Evolutionary conservation across 139 green algal genomes (phyloP), one percentile per base, ranked within the genome.

Genomic region (Diplosphaera chodatii): DNA sequence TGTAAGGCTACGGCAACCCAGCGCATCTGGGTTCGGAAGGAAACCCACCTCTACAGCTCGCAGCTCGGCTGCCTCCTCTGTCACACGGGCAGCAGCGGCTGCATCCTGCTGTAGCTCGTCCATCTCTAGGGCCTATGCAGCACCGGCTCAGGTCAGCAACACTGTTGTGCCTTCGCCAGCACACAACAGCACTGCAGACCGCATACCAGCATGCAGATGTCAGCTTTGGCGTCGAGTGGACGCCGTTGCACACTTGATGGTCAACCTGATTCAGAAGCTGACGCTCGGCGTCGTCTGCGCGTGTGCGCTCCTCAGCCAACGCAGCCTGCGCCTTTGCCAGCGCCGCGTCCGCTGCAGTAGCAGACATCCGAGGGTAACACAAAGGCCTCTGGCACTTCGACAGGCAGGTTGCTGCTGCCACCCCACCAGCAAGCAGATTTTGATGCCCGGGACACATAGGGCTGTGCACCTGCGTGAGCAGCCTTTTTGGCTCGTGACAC

Each of bases 61-160:
- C 29, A 72, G 66, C 68, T 32, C 55, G 13, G 28, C 55, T 33
- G 23, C 41, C 63, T 79, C 74, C 62, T 79, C 74, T 55, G 72
- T 20, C 25, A 63, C 6, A 1, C 40, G 34, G 1, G 20, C 41
- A 1, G 33, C 56, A 22, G 23, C 40, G 30, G 71, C 25, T 33
- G 72, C 65, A 34, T 55, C 22, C 20, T 41, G 40, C 67, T 71
- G 30, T 13, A 55, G 22, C 1, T 29, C 59, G 62, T 64, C 2
- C 67, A 78, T 48, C 67, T 70, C 59, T 63, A n/a, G 62, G 62
- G 69, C 4, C 74, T 66, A n/a, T n/a, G n/a, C n/a, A n/a, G n/a
- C n/a, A n/a, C n/a, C n/a, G n/a, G n/a, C n/a, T n/a, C n/a, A n/a
- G n/a, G n/a, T n/a, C n/a, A n/a, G n/a, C n/a, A n/a, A n/a, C n/a